Evolutionary conservation across 306 rosid genomes (phyloP).

Genomic region (Acacia crassicarpa): DNA sequence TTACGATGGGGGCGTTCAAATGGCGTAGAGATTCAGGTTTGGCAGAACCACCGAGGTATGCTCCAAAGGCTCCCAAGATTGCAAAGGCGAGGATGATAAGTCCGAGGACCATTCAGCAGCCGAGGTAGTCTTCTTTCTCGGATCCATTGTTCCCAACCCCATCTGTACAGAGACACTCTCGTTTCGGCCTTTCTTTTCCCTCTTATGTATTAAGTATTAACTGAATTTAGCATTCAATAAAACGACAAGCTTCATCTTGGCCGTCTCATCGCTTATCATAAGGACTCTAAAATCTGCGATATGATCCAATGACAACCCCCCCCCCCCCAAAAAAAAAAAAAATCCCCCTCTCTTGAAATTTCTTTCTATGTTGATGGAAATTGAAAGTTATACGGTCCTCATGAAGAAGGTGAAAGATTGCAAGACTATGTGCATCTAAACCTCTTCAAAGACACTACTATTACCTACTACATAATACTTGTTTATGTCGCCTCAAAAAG

Average conservation of each 20-base stretch:
- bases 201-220: neutral
- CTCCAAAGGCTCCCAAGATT: constrained; percentile 51
- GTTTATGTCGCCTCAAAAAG: neutral
- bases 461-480: neutral
- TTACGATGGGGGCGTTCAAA: constrained; percentile 40
- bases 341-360: neutral
- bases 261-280: neutral
- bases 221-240: neutral
- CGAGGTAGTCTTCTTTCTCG: constrained; percentile 45
- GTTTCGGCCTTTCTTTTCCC: neutral
- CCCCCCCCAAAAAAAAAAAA: neutral
- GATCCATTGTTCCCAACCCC: neutral
- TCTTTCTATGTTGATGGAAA: neutral
- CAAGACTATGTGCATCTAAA: neutral
- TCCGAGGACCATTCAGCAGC: constrained; percentile 70
- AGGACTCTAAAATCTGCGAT: neutral
- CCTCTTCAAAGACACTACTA: neutral
- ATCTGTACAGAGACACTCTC: neutral
- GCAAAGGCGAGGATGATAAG: constrained; percentile 57
- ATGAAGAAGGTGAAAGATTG: neutral
- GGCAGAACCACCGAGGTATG: constrained; percentile 46
- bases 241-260: neutral
- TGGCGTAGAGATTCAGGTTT: constrained; percentile 44
- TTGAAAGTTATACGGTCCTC: neutral
- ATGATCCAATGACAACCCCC: neutral